These are phyloP conservation scores for Cenococcum geophilum DNA, from an alignment of 495 filamentous ascomycete genomes.

Conservation along the genomic window DNA sequence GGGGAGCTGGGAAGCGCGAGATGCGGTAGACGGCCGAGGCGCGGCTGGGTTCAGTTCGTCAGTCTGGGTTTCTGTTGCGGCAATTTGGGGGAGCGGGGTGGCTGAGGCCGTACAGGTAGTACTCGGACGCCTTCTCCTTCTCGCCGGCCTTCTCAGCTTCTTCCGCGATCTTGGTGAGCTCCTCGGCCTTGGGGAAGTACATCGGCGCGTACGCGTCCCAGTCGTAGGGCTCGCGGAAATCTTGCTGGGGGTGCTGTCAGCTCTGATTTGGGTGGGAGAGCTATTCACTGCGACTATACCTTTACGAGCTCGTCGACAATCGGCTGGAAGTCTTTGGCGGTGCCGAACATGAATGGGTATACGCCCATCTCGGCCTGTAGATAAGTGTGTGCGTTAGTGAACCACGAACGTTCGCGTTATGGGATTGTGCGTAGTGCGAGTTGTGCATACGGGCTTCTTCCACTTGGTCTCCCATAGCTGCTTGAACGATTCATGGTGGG, in stretches of 20 bases:
- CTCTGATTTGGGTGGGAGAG: conserved; percentile 2
- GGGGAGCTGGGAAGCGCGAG: conserved; percentile 57
- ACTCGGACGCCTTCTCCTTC: conserved; percentile 47
- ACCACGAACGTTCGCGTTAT: too few species aligned
- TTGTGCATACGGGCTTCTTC: conserved; percentile 54
- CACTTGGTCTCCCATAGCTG: conserved; percentile 78
- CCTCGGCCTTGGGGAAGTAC: conserved; percentile 54
- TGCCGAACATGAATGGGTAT: conserved; percentile 75
- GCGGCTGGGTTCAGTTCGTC: conserved; percentile 36
- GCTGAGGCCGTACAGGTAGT: conserved; percentile 48
- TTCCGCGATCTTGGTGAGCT: conserved; percentile 48
- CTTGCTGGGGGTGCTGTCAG: conserved; percentile 36
- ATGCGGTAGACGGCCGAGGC: conserved; percentile 69
- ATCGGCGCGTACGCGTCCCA: conserved; percentile 56
- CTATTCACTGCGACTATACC: conserved; percentile 32
- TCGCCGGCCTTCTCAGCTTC: conserved; percentile 43
- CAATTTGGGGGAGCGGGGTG: not conserved
- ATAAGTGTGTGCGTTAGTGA: not conserved
- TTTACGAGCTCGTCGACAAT: conserved; percentile 59
- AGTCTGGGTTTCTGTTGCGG: not conserved
- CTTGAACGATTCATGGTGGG: conserved; percentile 65
- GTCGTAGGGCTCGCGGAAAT: conserved; percentile 58
- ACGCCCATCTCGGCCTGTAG: conserved; percentile 54
- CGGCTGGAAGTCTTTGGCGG: conserved; percentile 64
- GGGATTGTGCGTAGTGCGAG: not conserved